phyloP scores from a whole-genome alignment of 75 land plant genomes.

The Pinus tabuliformis region DNA sequence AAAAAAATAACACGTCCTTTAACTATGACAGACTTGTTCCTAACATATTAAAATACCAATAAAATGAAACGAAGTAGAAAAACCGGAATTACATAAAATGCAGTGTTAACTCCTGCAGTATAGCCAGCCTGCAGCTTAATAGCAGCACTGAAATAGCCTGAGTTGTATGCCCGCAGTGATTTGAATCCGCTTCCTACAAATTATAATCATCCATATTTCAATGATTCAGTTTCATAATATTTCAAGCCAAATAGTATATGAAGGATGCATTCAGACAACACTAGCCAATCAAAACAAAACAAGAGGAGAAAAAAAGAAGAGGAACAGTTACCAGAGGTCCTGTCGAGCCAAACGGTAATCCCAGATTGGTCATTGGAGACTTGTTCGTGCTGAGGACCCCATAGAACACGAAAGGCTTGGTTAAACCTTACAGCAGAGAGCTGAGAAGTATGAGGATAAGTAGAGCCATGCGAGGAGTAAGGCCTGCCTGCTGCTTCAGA shows the following conservation, averaged over 20 bases:
- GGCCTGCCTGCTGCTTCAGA: not conserved
- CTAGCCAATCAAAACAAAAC: too few species aligned
- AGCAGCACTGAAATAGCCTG: slow-evolving; percentile 63
- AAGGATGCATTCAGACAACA: too few species aligned
- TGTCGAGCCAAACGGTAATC: slow-evolving; percentile 70
- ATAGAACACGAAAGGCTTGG: slow-evolving; percentile 39
- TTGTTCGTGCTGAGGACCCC: slow-evolving; percentile 67
- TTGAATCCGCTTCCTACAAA: slow-evolving; percentile 76
- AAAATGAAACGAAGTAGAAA: too few species aligned
- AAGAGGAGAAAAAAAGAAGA: too few species aligned
- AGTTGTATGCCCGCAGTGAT: slow-evolving; percentile 37
- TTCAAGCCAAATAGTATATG: not conserved
- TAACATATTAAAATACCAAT: too few species aligned
- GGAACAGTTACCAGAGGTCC: slow-evolving; percentile 37
- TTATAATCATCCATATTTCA: not conserved
- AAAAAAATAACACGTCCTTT: too few species aligned
- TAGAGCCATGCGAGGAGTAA: too few species aligned
- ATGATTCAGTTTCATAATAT: not conserved
- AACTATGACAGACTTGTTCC: too few species aligned
- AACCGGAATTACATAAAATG: slow-evolving; percentile 49
- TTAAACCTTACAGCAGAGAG: slow-evolving; percentile 34
- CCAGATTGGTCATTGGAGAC: slow-evolving; percentile 29
- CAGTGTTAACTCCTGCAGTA: slow-evolving; percentile 79
- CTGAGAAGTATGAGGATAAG: slow-evolving; percentile 22
- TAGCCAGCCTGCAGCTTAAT: slow-evolving; percentile 76